Conservation (phyloP, 1,139 yeast species). For the Kodamaea plutei region DNA sequence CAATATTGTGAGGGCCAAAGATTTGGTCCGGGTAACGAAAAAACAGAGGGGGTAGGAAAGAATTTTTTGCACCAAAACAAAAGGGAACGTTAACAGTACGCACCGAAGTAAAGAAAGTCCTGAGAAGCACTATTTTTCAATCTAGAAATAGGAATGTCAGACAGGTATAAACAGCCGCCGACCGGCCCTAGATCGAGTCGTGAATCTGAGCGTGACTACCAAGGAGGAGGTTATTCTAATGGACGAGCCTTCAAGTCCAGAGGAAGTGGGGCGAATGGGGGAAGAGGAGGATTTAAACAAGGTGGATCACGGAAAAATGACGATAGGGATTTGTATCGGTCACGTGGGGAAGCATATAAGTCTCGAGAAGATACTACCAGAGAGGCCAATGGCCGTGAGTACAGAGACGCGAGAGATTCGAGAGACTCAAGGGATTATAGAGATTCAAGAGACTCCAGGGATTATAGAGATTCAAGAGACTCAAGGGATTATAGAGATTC, state of each 20-base stretch:
- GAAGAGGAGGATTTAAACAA: conserved; percentile 9
- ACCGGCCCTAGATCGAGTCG: conserved; percentile 33
- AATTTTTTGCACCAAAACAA: no score
- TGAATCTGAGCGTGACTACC: conserved; percentile 11
- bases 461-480: conserved; percentile 1
- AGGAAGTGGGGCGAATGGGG: no score
- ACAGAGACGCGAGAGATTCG: conserved; percentile 6
- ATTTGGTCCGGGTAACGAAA: no score
- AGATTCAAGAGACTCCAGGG: conserved; percentile 3
- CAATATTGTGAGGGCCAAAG: no score
- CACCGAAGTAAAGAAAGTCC: no score
- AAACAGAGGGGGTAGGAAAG: no score
- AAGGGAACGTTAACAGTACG: no score
- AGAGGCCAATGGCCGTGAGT: conserved; percentile 6
- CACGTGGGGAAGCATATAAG: conserved; percentile 12
- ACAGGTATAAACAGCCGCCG: conserved; percentile 41
- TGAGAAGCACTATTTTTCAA: no score
- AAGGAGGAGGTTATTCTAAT: conserved; percentile 3
- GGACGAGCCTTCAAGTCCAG: conserved; percentile 8
- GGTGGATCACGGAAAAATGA: not conserved
- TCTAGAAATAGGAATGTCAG: no score
- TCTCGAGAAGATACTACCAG: conserved; percentile 4
- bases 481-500: conserved; percentile 1
- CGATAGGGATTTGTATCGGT: conserved; percentile 11
- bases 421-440: conserved; percentile 6